Conservation (phyloP, 805 yeast species). For the Kregervanrija fluxuum region DNA sequence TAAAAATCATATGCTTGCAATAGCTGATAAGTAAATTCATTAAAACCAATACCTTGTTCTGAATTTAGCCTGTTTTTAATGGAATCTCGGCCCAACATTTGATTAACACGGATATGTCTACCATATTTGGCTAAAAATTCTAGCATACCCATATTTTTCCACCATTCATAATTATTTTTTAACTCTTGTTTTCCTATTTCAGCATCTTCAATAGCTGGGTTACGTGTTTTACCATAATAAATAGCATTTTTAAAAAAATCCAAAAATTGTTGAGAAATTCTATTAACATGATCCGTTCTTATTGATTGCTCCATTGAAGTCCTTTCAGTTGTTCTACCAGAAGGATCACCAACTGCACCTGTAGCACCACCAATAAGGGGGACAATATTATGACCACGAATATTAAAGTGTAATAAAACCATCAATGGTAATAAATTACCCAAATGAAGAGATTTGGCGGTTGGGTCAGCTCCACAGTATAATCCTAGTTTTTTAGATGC, state of each 20-base stretch:
- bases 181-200: constrained; percentile 14
- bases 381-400: constrained; percentile 79
- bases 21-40: constrained; percentile 89
- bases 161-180: constrained; percentile 76
- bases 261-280: constrained; percentile 56
- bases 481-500: constrained; percentile 40
- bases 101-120: constrained; percentile 66
- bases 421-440: constrained; percentile 88
- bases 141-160: constrained; percentile 69
- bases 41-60: constrained; percentile 78
- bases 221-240: constrained; percentile 51
- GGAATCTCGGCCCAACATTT: constrained; percentile 86
- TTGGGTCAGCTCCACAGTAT: constrained; percentile 96
- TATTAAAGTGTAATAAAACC: constrained; percentile 73
- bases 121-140: constrained; percentile 77
- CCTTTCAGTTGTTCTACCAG: constrained; percentile 81
- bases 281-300: constrained; percentile 48
- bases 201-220: constrained; percentile 13
- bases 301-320: constrained; percentile 43
- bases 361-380: constrained; percentile 94
- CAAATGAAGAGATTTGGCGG: constrained; percentile 81
- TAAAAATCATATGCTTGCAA: constrained; percentile 92
- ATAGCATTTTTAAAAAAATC: constrained; percentile 55
- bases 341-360: constrained; percentile 94
- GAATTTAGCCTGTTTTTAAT: constrained; percentile 66